phyloP scores from a whole-genome alignment of 2,329 filamentous ascomycete genomes.

The Arthrobotrys sinensis region DNA sequence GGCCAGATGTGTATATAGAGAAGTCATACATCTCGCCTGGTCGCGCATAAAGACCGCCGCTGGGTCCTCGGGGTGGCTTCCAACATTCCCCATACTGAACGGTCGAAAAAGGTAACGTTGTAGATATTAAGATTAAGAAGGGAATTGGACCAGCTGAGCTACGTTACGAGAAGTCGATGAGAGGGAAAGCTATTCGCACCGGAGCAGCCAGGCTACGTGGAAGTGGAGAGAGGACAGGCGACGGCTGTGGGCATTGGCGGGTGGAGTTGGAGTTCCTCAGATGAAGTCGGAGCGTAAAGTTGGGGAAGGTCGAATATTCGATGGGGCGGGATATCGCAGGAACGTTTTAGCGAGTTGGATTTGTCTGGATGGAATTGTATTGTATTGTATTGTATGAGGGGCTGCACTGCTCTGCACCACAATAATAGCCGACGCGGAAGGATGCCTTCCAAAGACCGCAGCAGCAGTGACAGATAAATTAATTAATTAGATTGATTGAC shows the following conservation, averaged over 20 bases:
- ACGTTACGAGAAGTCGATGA: background rate
- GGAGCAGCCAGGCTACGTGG: slow-evolving; percentile 30
- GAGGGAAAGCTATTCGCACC: slow-evolving; percentile 12
- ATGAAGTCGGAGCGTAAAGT: background rate
- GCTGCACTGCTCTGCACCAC: background rate
- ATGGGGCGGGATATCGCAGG: slow-evolving; percentile 32
- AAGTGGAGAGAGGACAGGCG: slow-evolving; percentile 14
- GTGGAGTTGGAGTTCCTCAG: background rate
- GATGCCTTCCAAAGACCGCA: too few relatives aligned
- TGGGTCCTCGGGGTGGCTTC: slow-evolving; percentile 88
- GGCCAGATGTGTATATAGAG: slow-evolving; percentile 52
- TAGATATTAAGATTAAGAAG: background rate
- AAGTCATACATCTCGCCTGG: slow-evolving; percentile 84
- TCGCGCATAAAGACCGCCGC: slow-evolving; percentile 87
- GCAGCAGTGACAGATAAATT: too few relatives aligned
- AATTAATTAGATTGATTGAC: too few relatives aligned
- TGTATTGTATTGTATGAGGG: slow-evolving; percentile 3
- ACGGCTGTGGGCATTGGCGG: slow-evolving; percentile 31
- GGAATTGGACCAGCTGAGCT: too few relatives aligned
- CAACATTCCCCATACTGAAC: slow-evolving; percentile 86
- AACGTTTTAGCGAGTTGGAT: slow-evolving; percentile 34
- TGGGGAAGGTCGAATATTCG: slow-evolving; percentile 13
- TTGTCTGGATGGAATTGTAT: background rate
- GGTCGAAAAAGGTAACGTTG: background rate
- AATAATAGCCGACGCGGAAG: background rate